Conservation (phyloP, 305 asterid species). For the Rubia tinctorum region DNA sequence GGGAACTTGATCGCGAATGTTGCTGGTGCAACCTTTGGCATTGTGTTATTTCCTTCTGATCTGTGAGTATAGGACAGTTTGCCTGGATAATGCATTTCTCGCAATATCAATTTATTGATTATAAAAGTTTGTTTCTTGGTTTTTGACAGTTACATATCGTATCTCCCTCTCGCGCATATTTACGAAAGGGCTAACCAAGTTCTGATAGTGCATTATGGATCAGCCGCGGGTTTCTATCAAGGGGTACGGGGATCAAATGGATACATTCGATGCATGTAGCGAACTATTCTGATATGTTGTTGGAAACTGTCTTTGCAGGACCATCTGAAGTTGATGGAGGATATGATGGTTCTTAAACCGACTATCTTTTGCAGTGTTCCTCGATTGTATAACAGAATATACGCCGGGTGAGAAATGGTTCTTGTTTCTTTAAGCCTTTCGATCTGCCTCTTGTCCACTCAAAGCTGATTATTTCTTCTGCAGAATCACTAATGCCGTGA, state of each 20-base stretch:
- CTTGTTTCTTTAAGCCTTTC: background rate
- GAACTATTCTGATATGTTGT: background rate
- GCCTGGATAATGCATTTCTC: background rate
- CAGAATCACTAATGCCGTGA: constrained; percentile 49
- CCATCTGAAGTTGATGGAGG: constrained; percentile 61
- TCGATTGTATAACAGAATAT: constrained; percentile 54
- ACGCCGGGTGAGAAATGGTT: constrained; percentile 42
- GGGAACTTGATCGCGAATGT: constrained; percentile 55
- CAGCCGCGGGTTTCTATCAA: constrained; percentile 66
- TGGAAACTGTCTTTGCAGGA: constrained; percentile 40
- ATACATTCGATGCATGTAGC: background rate
- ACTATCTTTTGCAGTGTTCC: constrained; percentile 75
- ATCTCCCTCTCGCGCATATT: constrained; percentile 74
- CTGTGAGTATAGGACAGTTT: constrained; percentile 36
- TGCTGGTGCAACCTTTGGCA: constrained; percentile 40
- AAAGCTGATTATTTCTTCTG: constrained; percentile 5
- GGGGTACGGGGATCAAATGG: constrained; percentile 40
- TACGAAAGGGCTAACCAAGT: constrained; percentile 59
- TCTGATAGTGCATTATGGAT: constrained; percentile 45
- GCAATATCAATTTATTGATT: background rate
- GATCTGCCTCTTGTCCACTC: constrained; percentile 7
- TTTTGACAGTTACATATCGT: constrained; percentile 53
- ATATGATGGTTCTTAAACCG: constrained; percentile 57
- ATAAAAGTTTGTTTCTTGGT: background rate
- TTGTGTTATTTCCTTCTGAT: constrained; percentile 50